These are phyloP conservation scores for Boletus sp. DNA, from an alignment of 768 basidiomycete genomes.

Conservation along the genomic window DNA sequence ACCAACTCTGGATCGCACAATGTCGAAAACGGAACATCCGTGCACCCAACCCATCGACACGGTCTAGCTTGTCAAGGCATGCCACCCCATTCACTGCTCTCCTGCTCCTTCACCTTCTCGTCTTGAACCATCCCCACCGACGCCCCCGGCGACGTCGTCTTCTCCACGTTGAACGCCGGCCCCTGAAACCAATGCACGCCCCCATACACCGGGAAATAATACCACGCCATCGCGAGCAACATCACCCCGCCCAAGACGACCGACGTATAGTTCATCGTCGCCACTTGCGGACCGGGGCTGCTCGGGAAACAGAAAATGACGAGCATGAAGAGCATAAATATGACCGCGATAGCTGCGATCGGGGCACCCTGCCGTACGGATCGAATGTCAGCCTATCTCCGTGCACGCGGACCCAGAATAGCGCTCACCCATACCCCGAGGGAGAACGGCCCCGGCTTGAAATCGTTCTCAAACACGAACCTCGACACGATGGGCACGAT, in stretches of 20 bases:
- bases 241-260: conserved; percentile 63
- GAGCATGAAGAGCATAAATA: conserved; percentile 64
- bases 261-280: conserved; percentile 69
- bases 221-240: conserved; percentile 55
- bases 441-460: conserved; percentile 45
- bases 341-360: conserved; percentile 50
- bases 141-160: not conserved
- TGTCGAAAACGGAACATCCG: not conserved
- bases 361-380: conserved; percentile 49
- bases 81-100: not conserved
- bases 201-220: conserved; percentile 67
- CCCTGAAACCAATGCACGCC: conserved; percentile 70
- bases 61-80: not conserved
- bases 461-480: conserved; percentile 43
- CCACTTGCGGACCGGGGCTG: conserved; percentile 40
- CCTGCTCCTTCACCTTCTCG: not conserved
- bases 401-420: conserved; percentile 1
- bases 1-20: too few species aligned
- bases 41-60: not conserved
- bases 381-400: not conserved
- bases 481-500: conserved; percentile 48
- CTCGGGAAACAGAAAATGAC: conserved; percentile 63
- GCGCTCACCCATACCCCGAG: conserved; percentile 38
- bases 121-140: not conserved
- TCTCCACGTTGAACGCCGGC: conserved; percentile 46